Evolutionary conservation across 2,329 filamentous ascomycete genomes (phyloP).

Genomic region (Penicillium italicum): DNA sequence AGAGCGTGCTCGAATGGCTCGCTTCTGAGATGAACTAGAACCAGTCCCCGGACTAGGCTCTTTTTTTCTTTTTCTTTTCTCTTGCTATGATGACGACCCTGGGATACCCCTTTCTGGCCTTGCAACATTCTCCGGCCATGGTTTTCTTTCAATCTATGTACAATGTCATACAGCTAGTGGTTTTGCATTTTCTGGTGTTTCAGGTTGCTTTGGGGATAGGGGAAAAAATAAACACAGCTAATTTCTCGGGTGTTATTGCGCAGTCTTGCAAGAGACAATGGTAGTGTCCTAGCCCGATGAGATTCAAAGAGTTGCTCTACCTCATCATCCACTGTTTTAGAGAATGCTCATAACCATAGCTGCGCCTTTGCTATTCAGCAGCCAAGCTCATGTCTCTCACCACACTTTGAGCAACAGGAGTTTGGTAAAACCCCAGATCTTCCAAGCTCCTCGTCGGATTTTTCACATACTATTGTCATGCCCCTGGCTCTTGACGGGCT

Average conservation of each 20-base stretch:
- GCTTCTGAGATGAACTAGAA: constrained; percentile 31
- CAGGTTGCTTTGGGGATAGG: background rate
- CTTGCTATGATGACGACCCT: constrained; percentile 9
- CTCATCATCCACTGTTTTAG: background rate
- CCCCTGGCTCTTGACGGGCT: background rate
- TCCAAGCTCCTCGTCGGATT: background rate
- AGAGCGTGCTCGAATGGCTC: constrained; percentile 88
- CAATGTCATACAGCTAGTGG: constrained; percentile 6
- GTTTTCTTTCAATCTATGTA: constrained; percentile 4
- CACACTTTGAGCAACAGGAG: background rate
- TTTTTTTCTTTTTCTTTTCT: background rate
- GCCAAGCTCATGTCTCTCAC: background rate
- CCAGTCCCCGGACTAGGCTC: background rate
- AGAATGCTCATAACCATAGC: background rate
- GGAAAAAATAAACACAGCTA: background rate
- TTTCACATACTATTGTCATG: background rate
- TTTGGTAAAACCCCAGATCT: background rate
- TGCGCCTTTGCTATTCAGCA: background rate
- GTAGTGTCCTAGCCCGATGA: background rate
- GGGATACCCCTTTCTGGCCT: constrained; percentile 9
- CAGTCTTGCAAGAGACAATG: background rate
- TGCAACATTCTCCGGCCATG: constrained; percentile 6
- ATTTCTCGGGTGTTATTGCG: background rate
- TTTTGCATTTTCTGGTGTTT: constrained; percentile 10
- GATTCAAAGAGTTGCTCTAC: background rate